phyloP scores from a whole-genome alignment of 352 stramenopile genomes.

The Globisporangium heterothallicum region DNA sequence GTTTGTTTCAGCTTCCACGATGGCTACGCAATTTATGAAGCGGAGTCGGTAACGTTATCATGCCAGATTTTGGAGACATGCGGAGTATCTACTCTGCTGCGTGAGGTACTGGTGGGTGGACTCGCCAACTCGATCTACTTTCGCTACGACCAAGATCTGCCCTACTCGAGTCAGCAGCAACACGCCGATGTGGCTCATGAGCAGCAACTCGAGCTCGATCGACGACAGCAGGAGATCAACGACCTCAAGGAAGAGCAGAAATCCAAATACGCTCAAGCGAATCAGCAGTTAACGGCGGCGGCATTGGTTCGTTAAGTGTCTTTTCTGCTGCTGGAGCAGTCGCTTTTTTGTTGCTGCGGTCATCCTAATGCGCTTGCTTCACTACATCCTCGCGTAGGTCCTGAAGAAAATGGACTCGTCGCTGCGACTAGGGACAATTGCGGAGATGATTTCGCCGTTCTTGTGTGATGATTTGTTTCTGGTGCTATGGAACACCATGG shows the following conservation, averaged over 20 bases:
- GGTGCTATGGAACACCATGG: constrained; percentile 56
- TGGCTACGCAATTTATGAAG: too few relatives aligned
- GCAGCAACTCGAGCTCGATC: constrained; percentile 12
- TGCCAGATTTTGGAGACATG: constrained; percentile 23
- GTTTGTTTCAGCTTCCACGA: too few relatives aligned
- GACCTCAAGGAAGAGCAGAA: constrained; percentile 15
- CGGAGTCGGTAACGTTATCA: too few relatives aligned
- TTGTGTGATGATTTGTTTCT: constrained; percentile 52
- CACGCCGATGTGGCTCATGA: constrained; percentile 31
- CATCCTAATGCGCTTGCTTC: not conserved
- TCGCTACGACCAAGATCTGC: constrained; percentile 34
- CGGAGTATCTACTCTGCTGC: constrained; percentile 32
- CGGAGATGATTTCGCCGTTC: constrained; percentile 41
- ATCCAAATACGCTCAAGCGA: constrained; percentile 15
- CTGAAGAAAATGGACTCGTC: constrained; percentile 34
- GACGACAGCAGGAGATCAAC: constrained; percentile 14
- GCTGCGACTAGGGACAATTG: constrained; percentile 24
- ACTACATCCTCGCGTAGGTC: constrained; percentile 7
- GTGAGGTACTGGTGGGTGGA: constrained; percentile 39
- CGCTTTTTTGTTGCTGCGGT: not conserved
- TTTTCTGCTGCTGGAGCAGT: not conserved
- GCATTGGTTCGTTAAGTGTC: constrained; percentile 5
- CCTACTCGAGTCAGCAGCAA: constrained; percentile 30
- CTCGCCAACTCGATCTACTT: constrained; percentile 62
- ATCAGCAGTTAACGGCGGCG: constrained; percentile 24